Evolutionary conservation across 192 early-diverging fungal species (phyloP).

Genomic region (Dimargaris xerosporica): DNA sequence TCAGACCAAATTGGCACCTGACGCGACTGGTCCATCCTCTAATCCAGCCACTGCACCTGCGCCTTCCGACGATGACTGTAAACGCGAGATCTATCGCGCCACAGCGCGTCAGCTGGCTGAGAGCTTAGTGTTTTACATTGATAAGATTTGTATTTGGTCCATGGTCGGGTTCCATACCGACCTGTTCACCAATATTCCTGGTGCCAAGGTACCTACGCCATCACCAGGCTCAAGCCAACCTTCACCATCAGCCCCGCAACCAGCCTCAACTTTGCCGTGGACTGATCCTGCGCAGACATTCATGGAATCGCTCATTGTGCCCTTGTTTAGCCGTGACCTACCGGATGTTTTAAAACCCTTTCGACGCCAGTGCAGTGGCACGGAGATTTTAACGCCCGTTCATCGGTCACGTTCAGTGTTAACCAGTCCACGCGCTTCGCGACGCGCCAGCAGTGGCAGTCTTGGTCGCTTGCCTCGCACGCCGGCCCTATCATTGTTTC

Average conservation of each 20-base stretch:
- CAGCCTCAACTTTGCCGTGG: neutral
- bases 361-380: constrained; percentile 6
- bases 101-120: neutral
- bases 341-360: constrained; percentile 1
- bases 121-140: neutral
- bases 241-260: neutral
- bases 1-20: neutral
- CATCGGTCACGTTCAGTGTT: neutral
- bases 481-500: neutral
- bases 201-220: neutral
- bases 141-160: constrained; percentile 12
- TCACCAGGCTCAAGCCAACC: neutral
- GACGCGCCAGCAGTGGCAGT: neutral
- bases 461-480: neutral
- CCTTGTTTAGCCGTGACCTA: neutral
- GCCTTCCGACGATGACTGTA: neutral
- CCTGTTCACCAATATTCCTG: neutral
- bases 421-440: neutral
- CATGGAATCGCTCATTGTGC: constrained; percentile 3
- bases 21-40: neutral
- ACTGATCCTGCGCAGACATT: constrained; percentile 5
- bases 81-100: neutral
- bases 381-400: neutral
- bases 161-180: constrained; percentile 9
- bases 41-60: too few relatives aligned